Percentiles rank a stretch among this genome's conserved stretches.
Conservation (phyloP, 768 basidiomycete genomes). For the Baorangia bicolor region DNA sequence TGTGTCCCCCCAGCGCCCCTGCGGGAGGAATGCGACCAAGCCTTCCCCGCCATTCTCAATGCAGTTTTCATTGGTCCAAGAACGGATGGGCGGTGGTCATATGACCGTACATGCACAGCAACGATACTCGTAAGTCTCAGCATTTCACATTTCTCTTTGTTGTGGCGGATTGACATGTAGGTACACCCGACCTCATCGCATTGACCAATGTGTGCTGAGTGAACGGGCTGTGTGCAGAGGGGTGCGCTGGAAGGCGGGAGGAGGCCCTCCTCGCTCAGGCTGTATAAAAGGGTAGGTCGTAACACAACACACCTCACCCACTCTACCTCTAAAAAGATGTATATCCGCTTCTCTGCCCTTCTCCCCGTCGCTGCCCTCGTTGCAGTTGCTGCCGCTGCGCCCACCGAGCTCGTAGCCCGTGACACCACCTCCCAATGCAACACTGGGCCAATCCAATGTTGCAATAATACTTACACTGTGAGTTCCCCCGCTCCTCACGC, state of each 20-base stretch:
- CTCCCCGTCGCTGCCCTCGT: constrained; percentile 12
- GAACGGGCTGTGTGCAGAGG: background rate
- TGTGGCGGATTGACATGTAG: background rate
- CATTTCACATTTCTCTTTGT: background rate
- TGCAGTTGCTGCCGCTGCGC: constrained; percentile 5
- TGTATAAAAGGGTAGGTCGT: constrained; percentile 10
- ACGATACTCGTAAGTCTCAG: background rate
- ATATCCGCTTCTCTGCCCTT: constrained; percentile 1
- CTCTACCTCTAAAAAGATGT: constrained; percentile 2
- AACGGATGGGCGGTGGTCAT: background rate
- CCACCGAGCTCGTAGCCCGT: constrained; percentile 1
- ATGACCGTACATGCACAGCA: background rate
- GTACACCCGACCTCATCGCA: background rate
- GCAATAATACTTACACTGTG: background rate
- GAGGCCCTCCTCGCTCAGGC: too few relatives aligned
- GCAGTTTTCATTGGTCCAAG: too few relatives aligned
- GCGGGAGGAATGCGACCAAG: background rate
- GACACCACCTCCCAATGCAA: constrained; percentile 5
- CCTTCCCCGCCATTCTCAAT: background rate
- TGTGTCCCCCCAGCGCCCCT: background rate
- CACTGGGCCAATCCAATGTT: constrained; percentile 15
- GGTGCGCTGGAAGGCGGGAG: too few relatives aligned
- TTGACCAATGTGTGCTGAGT: background rate
- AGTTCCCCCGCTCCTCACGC: background rate
- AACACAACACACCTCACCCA: background rate